These are phyloP conservation scores for Diplocarpon rosae DNA, from an alignment of 2,329 filamentous ascomycete genomes.

Conservation along the genomic window DNA sequence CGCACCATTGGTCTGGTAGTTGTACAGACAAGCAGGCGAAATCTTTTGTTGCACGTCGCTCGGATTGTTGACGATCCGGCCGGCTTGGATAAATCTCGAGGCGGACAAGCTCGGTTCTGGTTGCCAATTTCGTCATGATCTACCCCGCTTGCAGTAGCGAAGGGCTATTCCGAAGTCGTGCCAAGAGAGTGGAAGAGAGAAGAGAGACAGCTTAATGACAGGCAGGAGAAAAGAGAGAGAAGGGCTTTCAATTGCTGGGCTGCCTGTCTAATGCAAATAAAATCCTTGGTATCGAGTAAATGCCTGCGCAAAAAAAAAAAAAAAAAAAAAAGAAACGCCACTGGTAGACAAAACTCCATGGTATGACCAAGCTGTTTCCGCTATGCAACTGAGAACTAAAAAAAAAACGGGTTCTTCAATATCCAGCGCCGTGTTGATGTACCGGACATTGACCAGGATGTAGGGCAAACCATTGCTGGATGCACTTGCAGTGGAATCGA, in stretches of 20 bases:
- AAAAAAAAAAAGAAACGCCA: background rate
- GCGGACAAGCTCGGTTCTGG: background rate
- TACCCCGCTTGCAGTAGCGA: too few species aligned
- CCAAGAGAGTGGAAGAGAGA: background rate
- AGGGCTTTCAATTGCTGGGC: background rate
- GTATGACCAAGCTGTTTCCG: too few species aligned
- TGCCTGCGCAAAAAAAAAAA: background rate
- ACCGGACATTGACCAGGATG: slow-evolving; percentile 54
- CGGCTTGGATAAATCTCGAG: background rate
- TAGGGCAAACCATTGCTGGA: slow-evolving; percentile 49
- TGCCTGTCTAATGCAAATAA: background rate
- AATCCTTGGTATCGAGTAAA: slow-evolving; percentile 2
- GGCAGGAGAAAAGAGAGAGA: background rate
- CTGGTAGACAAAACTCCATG: too few species aligned
- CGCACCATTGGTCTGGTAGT: too few species aligned
- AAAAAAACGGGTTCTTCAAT: background rate
- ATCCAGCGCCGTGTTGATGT: slow-evolving; percentile 40
- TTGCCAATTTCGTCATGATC: too few species aligned
- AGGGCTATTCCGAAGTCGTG: too few species aligned
- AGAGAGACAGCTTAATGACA: background rate
- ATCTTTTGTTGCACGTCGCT: slow-evolving; percentile 6
- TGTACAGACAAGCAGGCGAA: background rate
- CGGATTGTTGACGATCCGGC: slow-evolving; percentile 1
- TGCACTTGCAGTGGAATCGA: slow-evolving; percentile 51
- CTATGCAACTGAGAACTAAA: too few species aligned